Evolutionary conservation across 257 asterid genomes (phyloP).

Genomic region (Lycium ferocissimum): DNA sequence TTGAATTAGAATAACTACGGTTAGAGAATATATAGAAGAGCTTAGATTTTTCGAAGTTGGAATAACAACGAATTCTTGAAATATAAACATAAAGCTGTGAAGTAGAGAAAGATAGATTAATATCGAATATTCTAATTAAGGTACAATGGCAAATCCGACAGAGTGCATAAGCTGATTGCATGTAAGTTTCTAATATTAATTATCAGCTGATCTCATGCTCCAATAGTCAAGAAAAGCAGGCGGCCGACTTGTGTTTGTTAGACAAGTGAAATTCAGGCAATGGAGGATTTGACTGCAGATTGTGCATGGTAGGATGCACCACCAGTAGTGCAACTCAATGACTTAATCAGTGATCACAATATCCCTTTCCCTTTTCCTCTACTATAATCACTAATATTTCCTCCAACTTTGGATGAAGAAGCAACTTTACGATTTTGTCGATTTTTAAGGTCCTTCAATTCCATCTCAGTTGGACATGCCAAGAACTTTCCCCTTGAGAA

Average conservation of each 20-base stretch:
- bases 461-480: constrained; percentile 57
- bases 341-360: constrained; percentile 60
- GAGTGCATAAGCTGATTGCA: too few species aligned
- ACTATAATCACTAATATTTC: background rate
- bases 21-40: too few species aligned
- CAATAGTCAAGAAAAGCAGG: background rate
- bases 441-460: constrained; percentile 61
- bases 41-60: background rate
- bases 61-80: background rate
- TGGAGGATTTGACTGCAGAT: constrained; percentile 39
- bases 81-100: background rate
- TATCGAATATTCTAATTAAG: background rate
- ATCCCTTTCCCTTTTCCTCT: constrained; percentile 35
- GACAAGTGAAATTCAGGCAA: background rate
- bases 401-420: background rate
- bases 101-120: background rate
- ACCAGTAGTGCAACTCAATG: constrained; percentile 61
- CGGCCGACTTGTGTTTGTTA: background rate
- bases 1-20: too few species aligned
- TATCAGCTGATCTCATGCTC: background rate
- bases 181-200: too few species aligned
- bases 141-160: too few species aligned
- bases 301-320: constrained; percentile 40
- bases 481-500: constrained; percentile 32
- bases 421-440: constrained; percentile 58